Evolutionary conservation across 2,329 filamentous ascomycete species (phyloP), one percentile per base, ranked within the genome.

Genomic region (Aspergillus sp.): DNA sequence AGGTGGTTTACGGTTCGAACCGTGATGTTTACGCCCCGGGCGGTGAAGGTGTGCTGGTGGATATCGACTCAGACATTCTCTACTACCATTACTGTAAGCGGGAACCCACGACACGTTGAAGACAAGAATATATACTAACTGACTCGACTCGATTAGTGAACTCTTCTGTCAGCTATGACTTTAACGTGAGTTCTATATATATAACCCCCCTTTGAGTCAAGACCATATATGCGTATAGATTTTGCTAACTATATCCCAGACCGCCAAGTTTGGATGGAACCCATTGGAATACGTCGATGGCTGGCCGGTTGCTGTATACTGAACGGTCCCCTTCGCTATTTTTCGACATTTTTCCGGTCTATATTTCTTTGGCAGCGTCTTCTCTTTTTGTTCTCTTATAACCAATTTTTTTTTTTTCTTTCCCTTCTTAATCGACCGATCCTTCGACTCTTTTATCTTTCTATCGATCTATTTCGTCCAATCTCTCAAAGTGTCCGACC

Each of bases 1-100:
- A 76, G 0, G 67, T 77, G 1, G 73, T 86, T 1, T 73, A 86
- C 1, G 73, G 74, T 46, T 77, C 73, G 3, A 81, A 85, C 50
- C 76, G 66, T 7, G 75, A 69, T 28, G 73, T 83, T 0, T 86
- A 85, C 55, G 82, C 78, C 10, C 82, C 82, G 6, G 83, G 82
- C 41, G 81, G 81, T 1, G 81, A 85, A 57, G 79, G 77, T 12
- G 72, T 84, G 1, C 75, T 77, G 51, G 66, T 68, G 1, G 79
- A 82, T 49, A 54, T 51, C 6, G 50, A 52, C 5, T 54, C 48
- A 3, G 63, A 66, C 42, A 50, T 62, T 26, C 56, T 66, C 4
- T 66, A 64, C 46, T 66, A 66, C 43, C 63, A 66, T 40, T 66
- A 65, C 38, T 50, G 63, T 66, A 47, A 50, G 61, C 56, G 6